Percentiles rank a stretch among this genome's conserved stretches.
These are phyloP conservation scores for Pleurotus eryngii DNA, from an alignment of 768 basidiomycete species.

Conservation along the genomic window DNA sequence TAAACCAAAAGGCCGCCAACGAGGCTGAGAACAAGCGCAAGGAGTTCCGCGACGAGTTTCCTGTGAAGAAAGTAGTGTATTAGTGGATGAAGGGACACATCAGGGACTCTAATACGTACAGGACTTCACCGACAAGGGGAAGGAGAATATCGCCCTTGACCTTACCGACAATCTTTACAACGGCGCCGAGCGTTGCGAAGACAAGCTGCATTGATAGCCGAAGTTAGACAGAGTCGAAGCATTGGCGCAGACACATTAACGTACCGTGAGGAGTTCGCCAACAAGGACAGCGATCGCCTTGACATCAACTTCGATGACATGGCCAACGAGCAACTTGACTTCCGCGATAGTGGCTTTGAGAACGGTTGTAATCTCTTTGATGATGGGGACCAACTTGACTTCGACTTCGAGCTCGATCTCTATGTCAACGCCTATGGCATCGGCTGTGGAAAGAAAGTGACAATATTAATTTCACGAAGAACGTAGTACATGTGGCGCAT, in stretches of 20 bases:
- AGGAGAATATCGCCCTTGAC: slow-evolving; percentile 10
- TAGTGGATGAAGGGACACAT: background rate
- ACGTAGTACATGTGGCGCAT: background rate
- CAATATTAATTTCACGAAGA: background rate
- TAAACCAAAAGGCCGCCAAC: slow-evolving; percentile 16
- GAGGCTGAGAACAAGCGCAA: slow-evolving; percentile 13
- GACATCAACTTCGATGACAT: slow-evolving; percentile 13
- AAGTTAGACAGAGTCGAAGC: background rate
- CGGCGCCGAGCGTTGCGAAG: slow-evolving; percentile 12
- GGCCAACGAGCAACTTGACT: slow-evolving; percentile 12
- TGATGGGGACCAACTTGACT: slow-evolving; percentile 10
- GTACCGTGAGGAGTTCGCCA: slow-evolving; percentile 16
- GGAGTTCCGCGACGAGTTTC: slow-evolving; percentile 12
- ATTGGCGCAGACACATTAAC: background rate
- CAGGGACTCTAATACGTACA: slow-evolving; percentile 6
- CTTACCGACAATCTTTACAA: slow-evolving; percentile 9
- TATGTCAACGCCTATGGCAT: slow-evolving; percentile 13
- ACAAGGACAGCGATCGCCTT: slow-evolving; percentile 13
- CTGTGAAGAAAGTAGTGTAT: background rate
- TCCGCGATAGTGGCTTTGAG: slow-evolving; percentile 12
- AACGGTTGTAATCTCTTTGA: slow-evolving; percentile 14
- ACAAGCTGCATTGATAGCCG: slow-evolving; percentile 14
- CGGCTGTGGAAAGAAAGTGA: slow-evolving; percentile 2
- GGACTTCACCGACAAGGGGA: slow-evolving; percentile 12
- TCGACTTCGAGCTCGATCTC: slow-evolving; percentile 9